Percentiles rank a stretch among this genome's conserved stretches.
These are phyloP conservation scores for Pyropia yezoensis DNA, from an alignment of 23 red algal genomes.

Conservation along the genomic window DNA sequence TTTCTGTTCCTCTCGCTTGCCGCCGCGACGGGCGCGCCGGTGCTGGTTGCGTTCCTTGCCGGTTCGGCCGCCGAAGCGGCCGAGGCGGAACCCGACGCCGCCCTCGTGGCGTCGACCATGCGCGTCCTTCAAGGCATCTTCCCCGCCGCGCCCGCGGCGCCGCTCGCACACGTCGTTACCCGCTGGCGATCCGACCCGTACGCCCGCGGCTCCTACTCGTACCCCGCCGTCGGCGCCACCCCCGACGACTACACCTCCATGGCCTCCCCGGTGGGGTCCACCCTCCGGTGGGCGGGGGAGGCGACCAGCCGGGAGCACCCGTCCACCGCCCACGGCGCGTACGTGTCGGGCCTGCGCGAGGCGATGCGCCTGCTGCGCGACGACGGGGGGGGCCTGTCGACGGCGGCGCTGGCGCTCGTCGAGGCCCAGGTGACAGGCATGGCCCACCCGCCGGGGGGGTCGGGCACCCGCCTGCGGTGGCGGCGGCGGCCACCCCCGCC, in stretches of 20 bases:
- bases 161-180: constrained; percentile 60
- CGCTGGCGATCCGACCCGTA: constrained; percentile 62
- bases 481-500: too few relatives aligned
- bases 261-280: constrained; percentile 34
- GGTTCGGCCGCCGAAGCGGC: constrained; percentile 58
- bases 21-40: constrained; percentile 45
- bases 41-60: constrained; percentile 50
- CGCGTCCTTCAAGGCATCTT: constrained; percentile 45
- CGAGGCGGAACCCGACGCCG: constrained; percentile 35
- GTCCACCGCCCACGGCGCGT: constrained; percentile 79
- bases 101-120: constrained; percentile 42
- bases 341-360: constrained; percentile 71
- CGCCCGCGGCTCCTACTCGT: constrained; percentile 87
- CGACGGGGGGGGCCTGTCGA: too few relatives aligned
- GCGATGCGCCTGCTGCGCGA: constrained; percentile 24
- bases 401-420: too few relatives aligned
- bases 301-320: constrained; percentile 68
- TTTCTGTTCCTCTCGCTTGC: constrained; percentile 66
- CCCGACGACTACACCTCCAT: constrained; percentile 56
- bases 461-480: too few relatives aligned
- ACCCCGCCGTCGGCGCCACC: constrained; percentile 42
- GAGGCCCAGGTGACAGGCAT: too few relatives aligned
- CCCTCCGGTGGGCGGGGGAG: constrained; percentile 77
- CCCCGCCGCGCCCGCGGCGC: constrained; percentile 11
- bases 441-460: too few relatives aligned